Evolutionary conservation across 805 yeast species (phyloP).

Genomic region (Saturnispora sekii): DNA sequence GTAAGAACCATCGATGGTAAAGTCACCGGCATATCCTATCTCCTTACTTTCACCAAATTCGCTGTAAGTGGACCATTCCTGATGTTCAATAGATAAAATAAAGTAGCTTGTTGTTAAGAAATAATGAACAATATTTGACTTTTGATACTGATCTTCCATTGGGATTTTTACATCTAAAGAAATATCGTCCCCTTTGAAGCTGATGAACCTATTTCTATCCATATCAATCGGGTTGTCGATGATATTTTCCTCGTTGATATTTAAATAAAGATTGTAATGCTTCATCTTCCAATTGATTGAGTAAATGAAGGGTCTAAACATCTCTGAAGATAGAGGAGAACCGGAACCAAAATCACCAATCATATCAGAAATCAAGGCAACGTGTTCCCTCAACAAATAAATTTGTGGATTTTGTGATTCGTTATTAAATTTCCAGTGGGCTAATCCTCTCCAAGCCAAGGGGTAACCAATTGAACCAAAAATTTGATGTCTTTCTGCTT

Average conservation of each 20-base stretch:
- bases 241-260: slow-evolving; percentile 81
- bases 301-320: slow-evolving; percentile 66
- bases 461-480: slow-evolving; percentile 60
- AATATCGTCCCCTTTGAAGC: slow-evolving; percentile 58
- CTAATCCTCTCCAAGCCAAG: slow-evolving; percentile 70
- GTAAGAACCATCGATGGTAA: slow-evolving; percentile 56
- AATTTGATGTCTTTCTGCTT: slow-evolving; percentile 48
- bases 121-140: slow-evolving; percentile 43
- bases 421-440: slow-evolving; percentile 56
- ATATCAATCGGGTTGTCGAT: slow-evolving; percentile 83
- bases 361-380: slow-evolving; percentile 61
- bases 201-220: slow-evolving; percentile 65
- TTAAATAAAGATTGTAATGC: slow-evolving; percentile 54
- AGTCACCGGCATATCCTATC: slow-evolving; percentile 60
- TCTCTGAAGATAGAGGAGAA: slow-evolving; percentile 59
- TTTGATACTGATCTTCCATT: slow-evolving; percentile 40
- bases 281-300: slow-evolving; percentile 47
- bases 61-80: slow-evolving; percentile 85
- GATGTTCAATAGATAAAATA: slow-evolving; percentile 59
- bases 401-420: slow-evolving; percentile 43
- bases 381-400: slow-evolving; percentile 75
- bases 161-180: slow-evolving; percentile 47
- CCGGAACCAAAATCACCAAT: slow-evolving; percentile 71
- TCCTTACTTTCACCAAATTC: slow-evolving; percentile 55
- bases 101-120: slow-evolving; percentile 46